A percentile compares a stretch with the other conserved stretches of the same genome.
Evolutionary conservation across 805 yeast genomes (phyloP).

Genomic region (Millerozyma miso): DNA sequence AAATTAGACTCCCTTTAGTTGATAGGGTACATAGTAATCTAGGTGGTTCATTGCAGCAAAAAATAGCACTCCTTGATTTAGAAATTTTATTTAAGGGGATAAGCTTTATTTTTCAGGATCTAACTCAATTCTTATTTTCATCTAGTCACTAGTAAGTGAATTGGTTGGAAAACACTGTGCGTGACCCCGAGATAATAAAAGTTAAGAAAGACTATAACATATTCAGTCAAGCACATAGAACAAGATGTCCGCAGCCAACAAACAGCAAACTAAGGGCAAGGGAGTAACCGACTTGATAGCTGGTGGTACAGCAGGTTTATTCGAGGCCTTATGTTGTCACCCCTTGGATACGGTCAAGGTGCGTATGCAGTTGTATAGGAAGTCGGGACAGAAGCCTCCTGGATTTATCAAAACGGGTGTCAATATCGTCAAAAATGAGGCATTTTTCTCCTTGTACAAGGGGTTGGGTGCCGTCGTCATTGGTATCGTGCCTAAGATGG

Average conservation of each 20-base stretch:
- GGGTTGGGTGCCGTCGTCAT: slow-evolving; percentile 96
- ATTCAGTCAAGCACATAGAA: neutral
- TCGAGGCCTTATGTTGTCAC: slow-evolving; percentile 97
- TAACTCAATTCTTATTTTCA: no score
- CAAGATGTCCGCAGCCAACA: slow-evolving; percentile 9
- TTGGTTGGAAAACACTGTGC: no score
- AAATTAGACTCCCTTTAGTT: neutral
- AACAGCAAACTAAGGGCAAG: slow-evolving; percentile 29
- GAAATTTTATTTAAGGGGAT: neutral
- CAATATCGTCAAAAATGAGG: slow-evolving; percentile 72
- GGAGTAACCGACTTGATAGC: slow-evolving; percentile 69
- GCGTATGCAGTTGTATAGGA: slow-evolving; percentile 87
- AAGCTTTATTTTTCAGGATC: no score
- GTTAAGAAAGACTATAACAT: neutral
- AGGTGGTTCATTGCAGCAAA: neutral
- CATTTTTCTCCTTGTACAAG: slow-evolving; percentile 82
- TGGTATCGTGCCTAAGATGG: slow-evolving; percentile 98
- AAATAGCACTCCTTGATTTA: neutral
- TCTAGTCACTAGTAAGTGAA: no score
- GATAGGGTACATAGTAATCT: neutral
- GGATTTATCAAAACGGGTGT: slow-evolving; percentile 84
- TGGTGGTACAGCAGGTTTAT: slow-evolving; percentile 96
- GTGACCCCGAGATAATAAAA: no score
- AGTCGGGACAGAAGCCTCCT: slow-evolving; percentile 70
- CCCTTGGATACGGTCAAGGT: slow-evolving; percentile 98